phyloP scores from a whole-genome alignment of 306 rosid species.

The Abrus pulchellus region DNA sequence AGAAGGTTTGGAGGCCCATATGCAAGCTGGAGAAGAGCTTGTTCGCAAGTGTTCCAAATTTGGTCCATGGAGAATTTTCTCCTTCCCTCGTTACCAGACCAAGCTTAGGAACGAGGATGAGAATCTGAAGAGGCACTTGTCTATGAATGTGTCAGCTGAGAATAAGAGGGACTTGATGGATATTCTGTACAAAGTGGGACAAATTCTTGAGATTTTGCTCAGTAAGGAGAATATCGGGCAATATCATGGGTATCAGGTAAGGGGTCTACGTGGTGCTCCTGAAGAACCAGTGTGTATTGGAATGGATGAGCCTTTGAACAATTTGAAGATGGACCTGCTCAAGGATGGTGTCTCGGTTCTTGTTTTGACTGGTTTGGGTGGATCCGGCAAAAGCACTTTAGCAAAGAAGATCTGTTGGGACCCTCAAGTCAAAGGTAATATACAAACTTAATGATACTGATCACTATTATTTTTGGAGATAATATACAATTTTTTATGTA shows the following conservation, averaged over 20 bases:
- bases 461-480: not conserved
- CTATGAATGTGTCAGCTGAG: constrained; percentile 34
- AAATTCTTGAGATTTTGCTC: not conserved
- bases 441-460: not conserved
- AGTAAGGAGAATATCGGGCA: not conserved
- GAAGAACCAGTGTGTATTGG: constrained; percentile 54
- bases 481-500: not conserved
- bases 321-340: constrained; percentile 56
- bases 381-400: constrained; percentile 70
- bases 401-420: constrained; percentile 65
- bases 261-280: constrained; percentile 49
- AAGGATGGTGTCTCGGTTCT: constrained; percentile 40
- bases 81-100: constrained; percentile 32
- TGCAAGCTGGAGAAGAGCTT: constrained; percentile 45
- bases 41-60: constrained; percentile 47
- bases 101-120: constrained; percentile 34
- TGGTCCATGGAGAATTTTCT: constrained; percentile 27
- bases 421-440: constrained; percentile 55
- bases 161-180: constrained; percentile 49
- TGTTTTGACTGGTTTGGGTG: constrained; percentile 74
- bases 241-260: not conserved
- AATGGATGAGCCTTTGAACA: constrained; percentile 51
- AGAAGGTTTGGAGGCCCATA: constrained; percentile 4
- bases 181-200: not conserved
- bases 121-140: not conserved